Percentiles rank a stretch among this genome's conserved stretches.
These are phyloP conservation scores for Millerozyma miso DNA, from an alignment of 805 yeast genomes.

Conservation along the genomic window DNA sequence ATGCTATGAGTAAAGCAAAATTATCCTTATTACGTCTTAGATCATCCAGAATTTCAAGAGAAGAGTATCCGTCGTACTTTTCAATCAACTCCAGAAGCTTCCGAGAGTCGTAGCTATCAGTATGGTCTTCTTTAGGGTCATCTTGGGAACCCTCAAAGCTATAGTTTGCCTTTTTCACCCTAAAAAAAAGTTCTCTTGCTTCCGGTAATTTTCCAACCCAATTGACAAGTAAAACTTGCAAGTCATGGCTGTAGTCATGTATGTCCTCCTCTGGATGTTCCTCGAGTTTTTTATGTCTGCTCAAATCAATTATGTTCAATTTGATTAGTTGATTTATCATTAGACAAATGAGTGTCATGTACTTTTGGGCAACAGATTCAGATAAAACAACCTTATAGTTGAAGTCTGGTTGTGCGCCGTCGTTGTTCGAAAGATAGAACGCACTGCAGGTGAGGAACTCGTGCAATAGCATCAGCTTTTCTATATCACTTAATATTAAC, in stretches of 20 bases:
- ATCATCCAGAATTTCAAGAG: slow-evolving; percentile 16
- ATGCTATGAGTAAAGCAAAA: slow-evolving; percentile 11
- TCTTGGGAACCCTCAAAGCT: slow-evolving; percentile 2
- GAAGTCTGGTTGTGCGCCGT: slow-evolving; percentile 26
- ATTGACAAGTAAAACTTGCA: slow-evolving; percentile 56
- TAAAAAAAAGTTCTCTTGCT: slow-evolving; percentile 56
- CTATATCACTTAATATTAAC: slow-evolving; percentile 52
- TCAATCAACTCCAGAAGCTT: slow-evolving; percentile 11
- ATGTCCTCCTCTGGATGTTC: slow-evolving; percentile 21
- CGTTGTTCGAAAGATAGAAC: slow-evolving; percentile 27
- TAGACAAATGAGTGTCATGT: slow-evolving; percentile 54
- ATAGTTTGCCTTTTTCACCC: slow-evolving; percentile 16
- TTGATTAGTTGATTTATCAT: slow-evolving; percentile 54
- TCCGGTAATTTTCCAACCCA: slow-evolving; percentile 65
- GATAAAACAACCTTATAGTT: slow-evolving; percentile 26
- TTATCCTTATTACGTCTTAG: slow-evolving; percentile 11
- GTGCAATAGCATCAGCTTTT: slow-evolving; percentile 62
- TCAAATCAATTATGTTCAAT: slow-evolving; percentile 41
- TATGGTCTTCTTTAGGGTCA: neutral
- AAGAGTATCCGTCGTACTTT: slow-evolving; percentile 8
- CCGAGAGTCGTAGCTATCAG: neutral
- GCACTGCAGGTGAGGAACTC: slow-evolving; percentile 58
- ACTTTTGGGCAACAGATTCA: slow-evolving; percentile 34
- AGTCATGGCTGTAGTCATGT: slow-evolving; percentile 54
- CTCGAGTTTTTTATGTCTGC: slow-evolving; percentile 15